Conservation (phyloP, 192 early-diverging fungal species). For the Gryganskiella cystojenkinii region DNA sequence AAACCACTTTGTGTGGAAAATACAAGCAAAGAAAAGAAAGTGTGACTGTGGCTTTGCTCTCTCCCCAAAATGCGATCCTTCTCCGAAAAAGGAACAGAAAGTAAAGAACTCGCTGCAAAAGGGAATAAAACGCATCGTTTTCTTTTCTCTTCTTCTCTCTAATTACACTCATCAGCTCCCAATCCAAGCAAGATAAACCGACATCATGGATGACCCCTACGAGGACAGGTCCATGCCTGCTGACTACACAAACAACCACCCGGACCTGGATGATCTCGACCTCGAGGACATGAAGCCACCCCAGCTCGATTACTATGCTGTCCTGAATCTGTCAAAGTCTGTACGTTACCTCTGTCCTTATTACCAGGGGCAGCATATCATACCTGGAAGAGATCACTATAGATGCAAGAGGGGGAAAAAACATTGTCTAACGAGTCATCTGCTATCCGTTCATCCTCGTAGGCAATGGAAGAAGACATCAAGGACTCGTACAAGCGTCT, state of each 20-base stretch:
- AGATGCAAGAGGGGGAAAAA: background rate
- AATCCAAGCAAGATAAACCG: background rate
- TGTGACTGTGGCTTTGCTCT: no score
- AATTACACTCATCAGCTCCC: background rate
- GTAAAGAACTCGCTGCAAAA: background rate
- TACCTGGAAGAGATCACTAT: no score
- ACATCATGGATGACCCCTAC: conserved; percentile 49
- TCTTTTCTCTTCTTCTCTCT: conserved; percentile 3
- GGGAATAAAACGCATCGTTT: background rate
- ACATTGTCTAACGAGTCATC: background rate
- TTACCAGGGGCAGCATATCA: no score
- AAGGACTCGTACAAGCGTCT: conserved; percentile 80
- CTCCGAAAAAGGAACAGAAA: background rate
- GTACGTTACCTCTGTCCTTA: conserved; percentile 38
- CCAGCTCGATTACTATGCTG: conserved; percentile 69
- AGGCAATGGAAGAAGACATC: conserved; percentile 74
- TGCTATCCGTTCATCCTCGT: background rate
- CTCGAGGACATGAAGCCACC: conserved; percentile 54
- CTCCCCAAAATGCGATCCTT: no score
- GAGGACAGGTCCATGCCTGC: conserved; percentile 52
- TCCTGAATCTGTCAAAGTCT: conserved; percentile 73
- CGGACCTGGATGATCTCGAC: conserved; percentile 40
- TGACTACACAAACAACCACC: conserved; percentile 8
- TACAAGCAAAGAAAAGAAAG: no score
- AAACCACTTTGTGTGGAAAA: no score